phyloP scores from a whole-genome alignment of 257 asterid genomes.

The Capsicum chinense region DNA sequence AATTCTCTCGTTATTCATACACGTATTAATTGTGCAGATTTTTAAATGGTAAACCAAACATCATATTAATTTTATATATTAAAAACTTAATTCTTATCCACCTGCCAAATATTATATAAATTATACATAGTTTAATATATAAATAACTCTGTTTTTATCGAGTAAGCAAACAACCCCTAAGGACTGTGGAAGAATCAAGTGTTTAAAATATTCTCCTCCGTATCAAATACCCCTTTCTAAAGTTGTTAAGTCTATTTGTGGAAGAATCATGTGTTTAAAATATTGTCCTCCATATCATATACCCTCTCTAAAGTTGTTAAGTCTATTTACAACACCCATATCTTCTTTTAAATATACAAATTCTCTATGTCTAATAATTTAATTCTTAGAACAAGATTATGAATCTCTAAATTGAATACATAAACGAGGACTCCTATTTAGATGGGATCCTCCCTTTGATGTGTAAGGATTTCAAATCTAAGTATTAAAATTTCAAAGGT shows the following conservation, averaged over 20 bases:
- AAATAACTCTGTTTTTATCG: no score
- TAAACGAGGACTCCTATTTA: not conserved
- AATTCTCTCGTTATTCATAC: no score
- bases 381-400: not conserved
- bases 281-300: not conserved
- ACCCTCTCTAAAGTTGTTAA: not conserved
- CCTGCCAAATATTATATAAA: no score
- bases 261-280: constrained; percentile 18
- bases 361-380: not conserved
- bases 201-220: no score
- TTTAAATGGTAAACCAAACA: no score
- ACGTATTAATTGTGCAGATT: no score
- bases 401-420: not conserved
- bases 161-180: no score
- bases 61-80: no score
- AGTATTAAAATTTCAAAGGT: not conserved
- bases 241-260: not conserved
- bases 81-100: no score
- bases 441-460: not conserved
- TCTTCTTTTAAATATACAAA: not conserved
- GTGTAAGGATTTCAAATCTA: not conserved
- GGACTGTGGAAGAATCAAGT: no score
- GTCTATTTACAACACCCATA: not conserved
- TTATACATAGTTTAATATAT: no score
- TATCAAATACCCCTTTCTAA: no score